Percentiles rank a stretch among this genome's conserved stretches.
Conservation (phyloP, 2,329 filamentous ascomycete species). For the Corinectria fuckeliana region DNA sequence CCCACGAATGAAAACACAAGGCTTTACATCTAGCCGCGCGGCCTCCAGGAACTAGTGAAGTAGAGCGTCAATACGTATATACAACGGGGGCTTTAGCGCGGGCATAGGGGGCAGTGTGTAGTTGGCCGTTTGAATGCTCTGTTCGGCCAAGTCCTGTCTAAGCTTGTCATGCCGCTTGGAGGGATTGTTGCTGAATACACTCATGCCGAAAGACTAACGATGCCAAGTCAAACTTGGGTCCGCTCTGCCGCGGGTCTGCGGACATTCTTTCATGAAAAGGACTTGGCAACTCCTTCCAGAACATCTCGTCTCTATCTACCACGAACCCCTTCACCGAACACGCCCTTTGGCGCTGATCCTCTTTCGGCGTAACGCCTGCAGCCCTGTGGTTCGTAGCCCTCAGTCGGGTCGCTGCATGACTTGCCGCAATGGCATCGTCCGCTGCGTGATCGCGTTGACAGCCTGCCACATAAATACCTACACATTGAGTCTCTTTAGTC, state of each 20-base stretch:
- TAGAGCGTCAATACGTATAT: background rate
- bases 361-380: background rate
- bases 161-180: background rate
- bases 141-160: background rate
- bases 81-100: background rate
- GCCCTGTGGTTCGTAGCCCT: background rate
- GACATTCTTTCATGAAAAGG: background rate
- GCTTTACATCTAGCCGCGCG: background rate
- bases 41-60: background rate
- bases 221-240: background rate
- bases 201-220: background rate
- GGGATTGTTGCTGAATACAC: background rate
- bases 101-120: background rate
- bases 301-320: background rate
- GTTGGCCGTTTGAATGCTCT: background rate
- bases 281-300: too few relatives aligned
- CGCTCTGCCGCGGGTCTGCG: background rate
- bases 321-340: background rate
- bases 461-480: background rate
- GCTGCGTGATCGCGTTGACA: background rate
- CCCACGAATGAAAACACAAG: background rate
- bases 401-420: background rate
- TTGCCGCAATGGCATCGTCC: background rate
- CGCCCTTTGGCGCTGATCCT: background rate
- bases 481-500: background rate